Evolutionary conservation across 164 flowering plant genomes (phyloP).

Genomic region (Stephania cephalantha): DNA sequence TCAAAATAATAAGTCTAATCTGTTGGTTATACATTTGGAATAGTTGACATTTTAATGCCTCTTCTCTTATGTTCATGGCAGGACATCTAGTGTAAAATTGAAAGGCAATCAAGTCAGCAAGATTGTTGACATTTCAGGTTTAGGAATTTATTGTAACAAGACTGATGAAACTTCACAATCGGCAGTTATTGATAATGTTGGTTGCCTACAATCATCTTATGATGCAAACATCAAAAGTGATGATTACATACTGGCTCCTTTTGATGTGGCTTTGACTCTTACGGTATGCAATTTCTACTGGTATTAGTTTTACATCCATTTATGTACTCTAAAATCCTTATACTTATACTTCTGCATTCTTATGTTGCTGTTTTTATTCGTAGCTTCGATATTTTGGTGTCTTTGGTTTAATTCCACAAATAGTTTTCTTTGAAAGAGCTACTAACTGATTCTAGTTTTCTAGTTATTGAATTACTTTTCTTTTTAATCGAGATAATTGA

Average conservation of each 20-base stretch:
- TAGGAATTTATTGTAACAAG: slow-evolving; percentile 59
- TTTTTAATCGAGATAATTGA: too few relatives aligned
- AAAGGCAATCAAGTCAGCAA: slow-evolving; percentile 62
- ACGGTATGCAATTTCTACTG: slow-evolving; percentile 43
- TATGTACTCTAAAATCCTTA: too few relatives aligned
- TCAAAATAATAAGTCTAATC: not conserved
- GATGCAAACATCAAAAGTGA: slow-evolving; percentile 21
- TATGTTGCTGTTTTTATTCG: not conserved
- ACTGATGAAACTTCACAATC: slow-evolving; percentile 20
- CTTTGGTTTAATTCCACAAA: not conserved
- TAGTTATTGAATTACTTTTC: too few relatives aligned
- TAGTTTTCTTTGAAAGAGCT: not conserved
- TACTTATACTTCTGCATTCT: not conserved
- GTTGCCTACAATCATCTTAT: slow-evolving; percentile 15
- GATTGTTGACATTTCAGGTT: slow-evolving; percentile 47
- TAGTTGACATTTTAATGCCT: not conserved
- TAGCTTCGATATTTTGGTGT: not conserved
- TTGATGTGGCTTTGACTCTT: slow-evolving; percentile 53
- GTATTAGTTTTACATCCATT: not conserved
- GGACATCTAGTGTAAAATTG: slow-evolving; percentile 36
- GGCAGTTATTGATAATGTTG: slow-evolving; percentile 17
- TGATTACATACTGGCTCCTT: slow-evolving; percentile 50
- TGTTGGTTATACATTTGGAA: not conserved
- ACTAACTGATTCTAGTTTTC: too few relatives aligned
- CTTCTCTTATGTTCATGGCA: slow-evolving; percentile 18